Conservation (phyloP, 192 early-diverging fungal species). For the Diversispora eburnea region DNA sequence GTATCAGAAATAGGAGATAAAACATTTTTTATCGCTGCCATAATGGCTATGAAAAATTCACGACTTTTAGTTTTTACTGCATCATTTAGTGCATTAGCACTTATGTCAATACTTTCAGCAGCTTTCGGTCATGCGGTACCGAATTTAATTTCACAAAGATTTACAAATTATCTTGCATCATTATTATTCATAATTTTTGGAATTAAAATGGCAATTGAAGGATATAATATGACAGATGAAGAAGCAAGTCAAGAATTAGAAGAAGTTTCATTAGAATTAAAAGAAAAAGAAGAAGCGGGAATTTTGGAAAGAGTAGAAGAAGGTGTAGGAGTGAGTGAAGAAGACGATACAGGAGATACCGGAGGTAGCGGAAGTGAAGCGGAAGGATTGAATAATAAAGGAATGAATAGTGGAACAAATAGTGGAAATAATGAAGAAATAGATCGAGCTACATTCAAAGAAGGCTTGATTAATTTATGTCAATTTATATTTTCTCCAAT, state of each 20-base stretch:
- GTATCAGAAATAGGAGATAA: slow-evolving; percentile 99
- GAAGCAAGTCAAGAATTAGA: slow-evolving; percentile 88
- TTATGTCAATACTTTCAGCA: slow-evolving; percentile 97
- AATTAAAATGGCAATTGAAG: slow-evolving; percentile 81
- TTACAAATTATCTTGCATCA: slow-evolving; percentile 82
- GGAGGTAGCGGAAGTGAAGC: too few relatives aligned
- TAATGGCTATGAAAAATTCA: slow-evolving; percentile 97
- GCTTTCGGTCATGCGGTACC: slow-evolving; percentile 87
- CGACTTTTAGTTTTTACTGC: slow-evolving; percentile 87
- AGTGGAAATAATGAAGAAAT: slow-evolving; percentile 27
- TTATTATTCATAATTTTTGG: slow-evolving; percentile 94
- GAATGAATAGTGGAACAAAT: too few relatives aligned
- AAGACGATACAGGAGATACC: too few relatives aligned
- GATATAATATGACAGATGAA: slow-evolving; percentile 78
- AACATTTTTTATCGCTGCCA: slow-evolving; percentile 97
- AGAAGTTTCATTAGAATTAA: slow-evolving; percentile 86
- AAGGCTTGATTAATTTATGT: slow-evolving; percentile 65
- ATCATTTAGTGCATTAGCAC: slow-evolving; percentile 76
- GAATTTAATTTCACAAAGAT: slow-evolving; percentile 78
- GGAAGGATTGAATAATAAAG: too few relatives aligned
- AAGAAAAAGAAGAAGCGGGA: slow-evolving; percentile 66
- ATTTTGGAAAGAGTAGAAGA: slow-evolving; percentile 57
- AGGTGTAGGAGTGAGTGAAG: slow-evolving; percentile 39
- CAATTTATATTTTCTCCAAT: slow-evolving; percentile 83
- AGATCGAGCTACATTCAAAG: slow-evolving; percentile 37